Evolutionary conservation across 495 filamentous ascomycete genomes (phyloP).

Genomic region (Pyrenula aspistea): DNA sequence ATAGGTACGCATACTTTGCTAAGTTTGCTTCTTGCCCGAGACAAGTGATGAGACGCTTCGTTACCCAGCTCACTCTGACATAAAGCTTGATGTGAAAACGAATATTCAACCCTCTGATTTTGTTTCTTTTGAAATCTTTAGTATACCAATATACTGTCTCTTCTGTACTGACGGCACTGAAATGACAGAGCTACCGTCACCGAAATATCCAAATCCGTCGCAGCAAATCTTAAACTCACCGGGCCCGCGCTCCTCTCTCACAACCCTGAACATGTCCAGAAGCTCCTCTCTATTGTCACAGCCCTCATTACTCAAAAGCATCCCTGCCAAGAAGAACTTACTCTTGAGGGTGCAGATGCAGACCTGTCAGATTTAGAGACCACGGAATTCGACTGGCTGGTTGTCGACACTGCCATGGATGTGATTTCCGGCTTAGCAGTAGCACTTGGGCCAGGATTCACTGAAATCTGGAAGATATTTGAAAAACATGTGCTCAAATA

Average conservation of each 20-base stretch:
- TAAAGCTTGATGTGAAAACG: conserved; percentile 86
- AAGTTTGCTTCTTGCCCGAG: conserved; percentile 19
- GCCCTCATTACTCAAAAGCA: conserved; percentile 77
- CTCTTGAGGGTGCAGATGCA: conserved; percentile 50
- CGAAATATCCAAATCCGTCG: conserved; percentile 89
- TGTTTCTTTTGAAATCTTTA: conserved; percentile 4
- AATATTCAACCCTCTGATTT: conserved; percentile 41
- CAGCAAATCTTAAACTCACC: conserved; percentile 83
- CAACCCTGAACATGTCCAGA: conserved; percentile 39
- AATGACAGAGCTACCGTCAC: conserved; percentile 74
- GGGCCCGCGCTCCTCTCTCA: conserved; percentile 76
- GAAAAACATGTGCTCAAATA: conserved; percentile 83
- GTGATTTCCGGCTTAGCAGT: conserved; percentile 71
- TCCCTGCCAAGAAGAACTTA: conserved; percentile 80
- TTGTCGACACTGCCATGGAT: conserved; percentile 88
- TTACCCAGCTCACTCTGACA: conserved; percentile 99
- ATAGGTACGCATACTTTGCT: conserved; percentile 57
- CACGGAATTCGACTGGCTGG: conserved; percentile 94
- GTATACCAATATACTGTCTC: conserved; percentile 26
- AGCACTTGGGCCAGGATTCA: conserved; percentile 71
- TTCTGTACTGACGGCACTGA: conserved; percentile 1
- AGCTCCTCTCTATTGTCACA: conserved; percentile 53
- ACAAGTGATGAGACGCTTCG: conserved; percentile 76
- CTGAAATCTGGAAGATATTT: conserved; percentile 84
- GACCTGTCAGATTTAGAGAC: conserved; percentile 61